A percentile compares a stretch with the other conserved stretches of the same genome.
phyloP scores from a whole-genome alignment of 441 rosid species.

The Dalechampia spathulata region DNA sequence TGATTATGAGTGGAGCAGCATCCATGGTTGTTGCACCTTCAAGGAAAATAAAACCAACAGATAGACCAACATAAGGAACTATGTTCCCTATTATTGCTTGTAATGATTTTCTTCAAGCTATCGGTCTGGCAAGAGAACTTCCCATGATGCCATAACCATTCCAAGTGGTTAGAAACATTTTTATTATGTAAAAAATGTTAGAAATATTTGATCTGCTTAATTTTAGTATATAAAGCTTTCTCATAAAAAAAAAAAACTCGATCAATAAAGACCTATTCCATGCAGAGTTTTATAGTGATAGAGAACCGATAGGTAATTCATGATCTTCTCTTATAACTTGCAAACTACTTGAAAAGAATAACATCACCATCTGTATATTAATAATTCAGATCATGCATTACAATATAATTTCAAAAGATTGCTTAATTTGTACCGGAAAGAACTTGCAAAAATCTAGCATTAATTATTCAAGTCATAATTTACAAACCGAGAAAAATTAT shows the following conservation, averaged over 20 bases:
- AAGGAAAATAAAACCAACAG: neutral
- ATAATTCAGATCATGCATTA: neutral
- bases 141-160: too few relatives aligned
- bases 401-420: slow-evolving; percentile 3
- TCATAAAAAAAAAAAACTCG: neutral
- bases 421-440: slow-evolving; percentile 7
- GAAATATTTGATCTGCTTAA: neutral
- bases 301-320: too few relatives aligned
- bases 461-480: neutral
- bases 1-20: too few relatives aligned
- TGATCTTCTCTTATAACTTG: too few relatives aligned
- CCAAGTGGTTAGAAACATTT: neutral
- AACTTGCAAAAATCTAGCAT: too few relatives aligned
- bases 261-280: too few relatives aligned
- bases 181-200: neutral
- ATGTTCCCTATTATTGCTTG: neutral
- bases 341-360: too few relatives aligned
- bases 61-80: slow-evolving; percentile 1
- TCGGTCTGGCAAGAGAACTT: too few relatives aligned
- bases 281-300: too few relatives aligned
- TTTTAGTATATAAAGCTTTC: neutral
- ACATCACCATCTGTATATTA: too few relatives aligned
- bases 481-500: slow-evolving; percentile 6
- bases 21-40: slow-evolving; percentile 6
- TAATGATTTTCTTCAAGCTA: neutral